Percentiles rank a stretch among this genome's conserved stretches.
phyloP scores from a whole-genome alignment of 2,329 filamentous ascomycete genomes.

The Sporothrix luriei region DNA sequence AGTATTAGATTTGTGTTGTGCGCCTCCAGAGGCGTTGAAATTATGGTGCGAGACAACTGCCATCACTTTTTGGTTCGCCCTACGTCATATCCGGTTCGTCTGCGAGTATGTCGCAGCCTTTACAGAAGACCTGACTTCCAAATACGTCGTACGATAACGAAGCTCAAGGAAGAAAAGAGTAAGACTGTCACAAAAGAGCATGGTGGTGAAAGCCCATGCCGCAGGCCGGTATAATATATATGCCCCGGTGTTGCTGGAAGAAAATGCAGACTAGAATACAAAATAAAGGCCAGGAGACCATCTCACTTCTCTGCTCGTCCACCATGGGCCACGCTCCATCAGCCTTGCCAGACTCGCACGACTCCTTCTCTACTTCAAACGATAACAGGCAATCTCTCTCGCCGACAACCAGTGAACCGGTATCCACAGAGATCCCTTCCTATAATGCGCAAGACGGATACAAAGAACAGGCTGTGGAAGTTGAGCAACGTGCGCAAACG shows the following conservation, averaged over 20 bases:
- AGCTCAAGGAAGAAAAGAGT: not conserved
- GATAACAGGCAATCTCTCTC: not conserved
- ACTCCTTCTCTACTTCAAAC: not conserved
- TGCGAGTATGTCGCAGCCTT: not conserved
- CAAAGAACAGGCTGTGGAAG: conserved; percentile 5
- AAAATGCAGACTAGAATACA: conserved; percentile 30
- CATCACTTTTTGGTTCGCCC: not conserved
- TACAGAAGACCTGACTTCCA: not conserved
- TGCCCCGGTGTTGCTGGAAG: conserved; percentile 11
- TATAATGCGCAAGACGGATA: not conserved
- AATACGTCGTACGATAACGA: not conserved
- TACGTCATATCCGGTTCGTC: not conserved
- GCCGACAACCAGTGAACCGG: not conserved
- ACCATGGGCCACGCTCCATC: not conserved
- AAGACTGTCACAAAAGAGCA: not conserved
- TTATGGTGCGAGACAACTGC: not conserved
- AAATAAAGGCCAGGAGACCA: conserved; percentile 14
- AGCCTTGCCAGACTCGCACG: no score
- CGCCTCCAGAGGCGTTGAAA: not conserved
- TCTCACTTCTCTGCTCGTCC: not conserved
- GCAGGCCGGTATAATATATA: conserved; percentile 24
- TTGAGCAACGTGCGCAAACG: not conserved
- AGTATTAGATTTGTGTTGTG: not conserved
- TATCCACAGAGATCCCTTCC: not conserved
- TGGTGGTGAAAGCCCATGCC: not conserved